phyloP scores from a whole-genome alignment of 176 grass and related monocot species.

The Oryza glaberrima region DNA sequence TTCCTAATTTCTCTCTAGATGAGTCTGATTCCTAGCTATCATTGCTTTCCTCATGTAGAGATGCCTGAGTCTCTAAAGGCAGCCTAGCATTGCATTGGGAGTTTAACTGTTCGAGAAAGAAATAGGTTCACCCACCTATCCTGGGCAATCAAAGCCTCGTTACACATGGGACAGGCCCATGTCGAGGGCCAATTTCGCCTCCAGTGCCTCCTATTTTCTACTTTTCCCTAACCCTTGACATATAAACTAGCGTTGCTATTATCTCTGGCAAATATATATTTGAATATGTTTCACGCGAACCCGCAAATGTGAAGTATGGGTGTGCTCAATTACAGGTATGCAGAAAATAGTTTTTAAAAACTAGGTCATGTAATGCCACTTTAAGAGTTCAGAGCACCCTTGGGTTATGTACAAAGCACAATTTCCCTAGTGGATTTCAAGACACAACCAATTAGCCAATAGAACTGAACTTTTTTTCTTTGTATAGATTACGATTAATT shows the following conservation, averaged over 20 bases:
- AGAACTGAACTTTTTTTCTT: not conserved
- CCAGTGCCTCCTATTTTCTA: not conserved
- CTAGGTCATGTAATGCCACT: not conserved
- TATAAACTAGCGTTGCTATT: not conserved
- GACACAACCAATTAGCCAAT: not conserved
- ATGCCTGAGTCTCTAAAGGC: not conserved
- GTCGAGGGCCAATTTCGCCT: not conserved
- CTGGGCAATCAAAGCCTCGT: not conserved
- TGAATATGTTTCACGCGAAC: slow-evolving; percentile 11
- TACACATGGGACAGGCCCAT: not conserved
- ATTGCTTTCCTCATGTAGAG: not conserved
- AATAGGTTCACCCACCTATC: not conserved
- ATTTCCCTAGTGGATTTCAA: slow-evolving; percentile 14
- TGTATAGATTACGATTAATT: not conserved
- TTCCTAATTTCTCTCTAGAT: not conserved
- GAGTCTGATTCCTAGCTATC: not conserved
- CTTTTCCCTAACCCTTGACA: not conserved
- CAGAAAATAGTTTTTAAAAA: not conserved
- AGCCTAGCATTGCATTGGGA: not conserved
- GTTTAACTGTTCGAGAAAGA: not conserved
- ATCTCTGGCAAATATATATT: slow-evolving; percentile 26
- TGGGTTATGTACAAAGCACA: slow-evolving; percentile 2
- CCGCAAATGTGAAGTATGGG: slow-evolving; percentile 1
- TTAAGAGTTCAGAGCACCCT: not conserved
- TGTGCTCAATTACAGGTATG: not conserved